These are phyloP conservation scores for Fusarium xylarioides DNA, from an alignment of 2,329 filamentous ascomycete species.

Conservation along the genomic window DNA sequence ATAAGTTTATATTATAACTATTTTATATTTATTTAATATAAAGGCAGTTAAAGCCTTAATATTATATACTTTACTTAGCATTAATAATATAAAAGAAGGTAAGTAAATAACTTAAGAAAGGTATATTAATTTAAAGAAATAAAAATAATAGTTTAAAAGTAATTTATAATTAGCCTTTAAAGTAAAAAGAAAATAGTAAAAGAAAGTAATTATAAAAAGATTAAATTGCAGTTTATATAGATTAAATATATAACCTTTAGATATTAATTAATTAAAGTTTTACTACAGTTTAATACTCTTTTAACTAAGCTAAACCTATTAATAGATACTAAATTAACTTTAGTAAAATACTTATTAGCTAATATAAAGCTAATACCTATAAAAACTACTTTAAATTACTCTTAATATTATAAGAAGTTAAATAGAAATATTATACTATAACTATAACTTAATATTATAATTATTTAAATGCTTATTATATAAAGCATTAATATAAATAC, in stretches of 20 bases:
- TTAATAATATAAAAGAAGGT: background rate
- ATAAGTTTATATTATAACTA: background rate
- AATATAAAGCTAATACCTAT: rapidly evolving
- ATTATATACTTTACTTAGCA: too few relatives aligned
- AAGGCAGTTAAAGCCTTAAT: too few relatives aligned
- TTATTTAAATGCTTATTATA: too few relatives aligned
- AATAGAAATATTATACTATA: too few relatives aligned
- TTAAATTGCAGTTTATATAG: constrained; percentile 40
- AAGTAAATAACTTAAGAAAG: rapidly evolving
- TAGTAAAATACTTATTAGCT: rapidly evolving
- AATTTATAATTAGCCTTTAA: rapidly evolving
- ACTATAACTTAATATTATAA: too few relatives aligned
- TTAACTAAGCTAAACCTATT: constrained; percentile 46
- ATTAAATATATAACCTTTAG: constrained; percentile 46
- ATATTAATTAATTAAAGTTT: constrained; percentile 38
- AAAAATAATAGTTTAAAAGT: background rate
- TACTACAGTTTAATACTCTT: constrained; percentile 40
- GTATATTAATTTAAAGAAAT: too few relatives aligned
- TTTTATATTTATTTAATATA: background rate
- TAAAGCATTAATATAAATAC: too few relatives aligned
- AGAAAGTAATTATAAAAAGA: background rate
- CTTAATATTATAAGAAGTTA: background rate
- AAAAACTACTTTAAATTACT: background rate
- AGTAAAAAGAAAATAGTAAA: background rate
- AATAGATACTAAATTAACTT: rapidly evolving